Base-by-base conservation (phyloP, 1,139 yeast genomes). In the Suhomyces yuchorum region DNA sequence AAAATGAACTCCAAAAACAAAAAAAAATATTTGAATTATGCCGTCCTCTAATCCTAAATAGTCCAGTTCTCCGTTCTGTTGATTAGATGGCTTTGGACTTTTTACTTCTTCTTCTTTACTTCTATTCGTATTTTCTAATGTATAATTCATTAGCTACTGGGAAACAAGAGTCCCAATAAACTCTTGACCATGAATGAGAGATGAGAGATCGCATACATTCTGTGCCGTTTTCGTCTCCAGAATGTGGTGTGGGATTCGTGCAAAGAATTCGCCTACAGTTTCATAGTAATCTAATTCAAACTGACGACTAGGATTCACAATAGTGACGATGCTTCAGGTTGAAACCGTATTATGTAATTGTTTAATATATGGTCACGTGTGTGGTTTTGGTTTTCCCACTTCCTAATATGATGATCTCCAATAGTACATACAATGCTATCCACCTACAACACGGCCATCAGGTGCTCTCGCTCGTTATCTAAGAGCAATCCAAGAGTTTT, bases 11-110 rank as follows among this genome's bases (percentile, higher is more conserved):
- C 35, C 19, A 18, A 18, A 12, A 11, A 3, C 19, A n/a, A 14
- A 39, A 39, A 28, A 14, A 30, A 32, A 3, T 5, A 33, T 9
- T 23, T 19, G n/a, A 39, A 39, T 36, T 36, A 36, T 36, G 39
- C 39, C 18, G 30, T 36, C 28, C 28, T 36, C 39, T 20, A 36
- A 15, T 36, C 26, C 28, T 22, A 18, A 20, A 36, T 36, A 14
- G 28, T 36, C 39, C 37, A 14, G n/a, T 14, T 9, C 11, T 6
- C 30, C 30, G 18, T 20, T 36, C 39, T 36, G 39, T 36, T 20
- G 39, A 36, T 36, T 36, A 36, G 39, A 36, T 22, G 39, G 39
- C 39, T 8, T 18, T 18, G 39, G 39, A 34, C 37, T 34, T 36
- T 36, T 36, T 37, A 24, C 19, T 38, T 18, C 22, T 38, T 17